phyloP scores from a whole-genome alignment of 2,329 filamentous ascomycete species.

The Cladophialophora exuberans region DNA sequence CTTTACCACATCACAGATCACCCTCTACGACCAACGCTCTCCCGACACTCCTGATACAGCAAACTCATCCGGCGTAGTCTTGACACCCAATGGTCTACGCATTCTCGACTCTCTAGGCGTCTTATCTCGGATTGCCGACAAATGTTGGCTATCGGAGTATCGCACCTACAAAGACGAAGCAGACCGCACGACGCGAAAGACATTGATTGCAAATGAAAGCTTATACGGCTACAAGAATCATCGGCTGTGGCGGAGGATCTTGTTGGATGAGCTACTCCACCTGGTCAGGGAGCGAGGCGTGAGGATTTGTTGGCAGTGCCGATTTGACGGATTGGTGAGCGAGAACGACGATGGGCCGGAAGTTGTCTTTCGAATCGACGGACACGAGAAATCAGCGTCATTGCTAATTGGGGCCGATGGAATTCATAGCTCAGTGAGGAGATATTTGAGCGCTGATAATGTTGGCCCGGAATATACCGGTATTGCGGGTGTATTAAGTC shows the following conservation, averaged over 20 bases:
- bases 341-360: constrained; percentile 45
- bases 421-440: constrained; percentile 60
- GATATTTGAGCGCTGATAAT: constrained; percentile 51
- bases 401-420: constrained; percentile 63
- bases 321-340: constrained; percentile 53
- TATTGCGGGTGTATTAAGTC: constrained; percentile 45
- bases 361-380: constrained; percentile 53
- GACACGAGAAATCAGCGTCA: constrained; percentile 42
- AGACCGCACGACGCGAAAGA: constrained; percentile 21
- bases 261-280: constrained; percentile 54
- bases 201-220: constrained; percentile 45
- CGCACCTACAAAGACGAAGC: constrained; percentile 39
- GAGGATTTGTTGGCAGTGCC: constrained; percentile 51
- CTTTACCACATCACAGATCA: constrained; percentile 31
- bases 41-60: constrained; percentile 33
- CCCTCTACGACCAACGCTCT: constrained; percentile 39
- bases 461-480: constrained; percentile 56
- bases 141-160: constrained; percentile 39
- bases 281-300: constrained; percentile 48
- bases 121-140: constrained; percentile 7
- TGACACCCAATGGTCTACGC: constrained; percentile 27
- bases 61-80: constrained; percentile 33
- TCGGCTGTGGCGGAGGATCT: constrained; percentile 56
- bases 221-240: constrained; percentile 58
- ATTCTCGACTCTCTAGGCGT: constrained; percentile 21